phyloP scores from a whole-genome alignment of 768 basidiomycete genomes.

The Pleurotus sapidus region DNA sequence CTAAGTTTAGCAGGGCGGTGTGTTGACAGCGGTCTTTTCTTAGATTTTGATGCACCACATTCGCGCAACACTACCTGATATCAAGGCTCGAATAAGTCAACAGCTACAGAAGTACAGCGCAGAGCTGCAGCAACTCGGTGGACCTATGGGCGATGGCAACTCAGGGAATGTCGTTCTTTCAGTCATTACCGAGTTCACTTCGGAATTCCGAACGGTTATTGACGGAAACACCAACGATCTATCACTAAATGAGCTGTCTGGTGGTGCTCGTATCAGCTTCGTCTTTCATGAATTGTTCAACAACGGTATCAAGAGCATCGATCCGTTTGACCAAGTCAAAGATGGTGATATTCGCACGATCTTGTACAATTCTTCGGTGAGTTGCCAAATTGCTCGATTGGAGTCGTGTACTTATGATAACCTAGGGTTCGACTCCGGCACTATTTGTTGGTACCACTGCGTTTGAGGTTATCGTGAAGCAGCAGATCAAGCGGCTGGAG shows the following conservation, averaged over 20 bases:
- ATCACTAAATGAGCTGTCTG: conserved; percentile 93
- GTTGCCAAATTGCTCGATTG: conserved; percentile 27
- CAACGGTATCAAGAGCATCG: conserved; percentile 92
- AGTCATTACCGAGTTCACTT: conserved; percentile 98
- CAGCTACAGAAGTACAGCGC: conserved; percentile 86
- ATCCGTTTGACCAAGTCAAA: conserved; percentile 98
- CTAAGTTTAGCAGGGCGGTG: not conserved
- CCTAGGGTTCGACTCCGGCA: conserved; percentile 89
- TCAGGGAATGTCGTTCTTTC: conserved; percentile 90
- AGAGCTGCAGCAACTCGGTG: conserved; percentile 84
- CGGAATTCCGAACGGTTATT: conserved; percentile 94
- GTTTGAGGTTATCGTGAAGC: conserved; percentile 98
- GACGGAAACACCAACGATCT: conserved; percentile 98
- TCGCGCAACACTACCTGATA: conserved; percentile 95
- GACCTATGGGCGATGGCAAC: conserved; percentile 79
- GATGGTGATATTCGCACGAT: conserved; percentile 97
- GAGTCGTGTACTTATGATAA: not conserved
- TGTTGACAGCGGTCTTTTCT: not conserved
- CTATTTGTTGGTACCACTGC: conserved; percentile 96
- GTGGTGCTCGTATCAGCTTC: conserved; percentile 97
- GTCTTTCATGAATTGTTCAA: conserved; percentile 99
- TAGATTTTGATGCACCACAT: conserved; percentile 99
- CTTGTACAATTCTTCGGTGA: conserved; percentile 94
- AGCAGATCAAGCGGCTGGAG: conserved; percentile 96
- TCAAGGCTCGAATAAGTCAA: conserved; percentile 91